Evolutionary conservation across 2,329 filamentous ascomycete genomes (phyloP), one percentile per base, ranked within the genome.

Genomic region (Ascochyta viciae-villosae): DNA sequence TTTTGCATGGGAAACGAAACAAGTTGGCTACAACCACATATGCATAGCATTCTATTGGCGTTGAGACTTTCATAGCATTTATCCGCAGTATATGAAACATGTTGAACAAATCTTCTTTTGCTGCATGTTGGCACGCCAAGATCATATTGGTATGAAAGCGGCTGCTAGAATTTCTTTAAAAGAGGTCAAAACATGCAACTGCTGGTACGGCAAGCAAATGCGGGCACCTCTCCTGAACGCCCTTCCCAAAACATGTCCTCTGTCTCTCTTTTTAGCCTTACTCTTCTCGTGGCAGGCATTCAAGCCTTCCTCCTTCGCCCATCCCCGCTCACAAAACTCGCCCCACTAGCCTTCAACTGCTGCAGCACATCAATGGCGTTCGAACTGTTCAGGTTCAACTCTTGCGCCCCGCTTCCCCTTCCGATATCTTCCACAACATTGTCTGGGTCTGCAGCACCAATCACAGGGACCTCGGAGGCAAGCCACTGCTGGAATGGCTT

Each of bases 401-500:
- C 61, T 31, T 67, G 57, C 4, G 61, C 60, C 46, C 62, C 67
- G 35, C 63, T 76, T 24, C 75, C 75, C 27, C 75, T 58, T 3
- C 75, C 75, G 66, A 77, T 77, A 51, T 80, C 78, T 55, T 78
- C 77, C 5, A 77, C 71, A 3, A 81, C 79, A 41, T 81, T 82
- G 54, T 77, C 77, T 24, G 87, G 83, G 67, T 94, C 90, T 29
- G 82, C 82, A 64, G 81, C 82, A 46, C 87, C 90, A 58, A 94
- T 83, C 29, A 84, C 72, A 1, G 87, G 84, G 3, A 94, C 81
- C 37, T 83, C 82, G n/a, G 83, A 83, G 10, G 89, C 90, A 43
- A 95, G 80, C 78, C 91, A 86, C 71, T 87, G 84, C 82, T 95
- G 91, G 77, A 95, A 93, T 6, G 91, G 90, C 63, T 85, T 80